Evolutionary conservation across 176 grass and related monocot genomes (phyloP).

Genomic region (sorghum (Sorghum bicolor)): Sorghum_bicolor_NCBIv3 NC_012872.2:62280501-62281000

Average conservation of each 20-base stretch:
- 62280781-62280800: slow-evolving; percentile 84
- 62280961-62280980: not conserved
- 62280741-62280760: slow-evolving; percentile 80
- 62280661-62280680: slow-evolving; percentile 46
- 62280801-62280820: slow-evolving; percentile 47
- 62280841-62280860: not conserved
- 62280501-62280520: not conserved
- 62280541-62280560: slow-evolving; percentile 25
- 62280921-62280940: not conserved
- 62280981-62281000: not conserved
- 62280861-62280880: not conserved
- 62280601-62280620: slow-evolving; percentile 21
- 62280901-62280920: not conserved
- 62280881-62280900: not conserved
- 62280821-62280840: not conserved
- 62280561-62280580: slow-evolving; percentile 42
- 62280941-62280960: not conserved
- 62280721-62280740: slow-evolving; percentile 59
- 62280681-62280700: slow-evolving; percentile 44
- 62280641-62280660: slow-evolving; percentile 59
- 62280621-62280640: slow-evolving; percentile 39
- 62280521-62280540: not conserved
- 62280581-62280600: slow-evolving; percentile 27
- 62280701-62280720: slow-evolving; percentile 20
- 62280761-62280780: slow-evolving; percentile 60